Evolutionary conservation across 2,329 filamentous ascomycete genomes (phyloP).

Genomic region (Myotisia sp.): DNA sequence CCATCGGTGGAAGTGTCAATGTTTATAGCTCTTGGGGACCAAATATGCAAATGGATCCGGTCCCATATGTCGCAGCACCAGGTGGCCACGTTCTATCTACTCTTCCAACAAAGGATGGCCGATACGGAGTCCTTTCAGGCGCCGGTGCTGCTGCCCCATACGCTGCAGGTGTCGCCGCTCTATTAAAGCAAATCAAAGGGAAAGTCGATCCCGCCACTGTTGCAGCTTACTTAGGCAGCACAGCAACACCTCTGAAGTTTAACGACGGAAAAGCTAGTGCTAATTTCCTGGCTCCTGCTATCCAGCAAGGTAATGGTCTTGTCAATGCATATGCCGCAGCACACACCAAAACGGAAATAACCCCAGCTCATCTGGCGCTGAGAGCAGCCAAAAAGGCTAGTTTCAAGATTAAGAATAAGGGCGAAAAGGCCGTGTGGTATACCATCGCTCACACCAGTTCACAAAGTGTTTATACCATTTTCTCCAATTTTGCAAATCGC

Average conservation of each 20-base stretch:
- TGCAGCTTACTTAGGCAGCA: not conserved
- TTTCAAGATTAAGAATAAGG: conserved; percentile 5
- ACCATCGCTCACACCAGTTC: conserved; percentile 4
- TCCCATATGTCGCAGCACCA: conserved; percentile 4
- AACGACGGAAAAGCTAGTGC: conserved; percentile 1
- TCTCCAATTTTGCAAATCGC: conserved; percentile 3
- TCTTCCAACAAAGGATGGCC: conserved; percentile 2
- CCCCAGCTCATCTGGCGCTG: not conserved
- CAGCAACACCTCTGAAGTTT: conserved; percentile 4
- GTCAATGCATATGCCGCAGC: conserved; percentile 5
- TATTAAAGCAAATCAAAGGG: conserved; percentile 4
- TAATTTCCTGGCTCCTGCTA: conserved; percentile 5
- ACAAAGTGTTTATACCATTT: conserved; percentile 3
- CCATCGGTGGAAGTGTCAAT: conserved; percentile 40
- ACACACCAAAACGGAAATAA: conserved; percentile 1
- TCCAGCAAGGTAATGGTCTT: conserved; percentile 8
- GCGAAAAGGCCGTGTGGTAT: not conserved
- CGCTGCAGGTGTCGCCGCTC: conserved; percentile 7
- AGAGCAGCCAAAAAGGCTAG: not conserved
- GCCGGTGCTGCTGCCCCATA: conserved; percentile 4
- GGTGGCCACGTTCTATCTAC: conserved; percentile 6
- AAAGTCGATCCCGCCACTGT: not conserved
- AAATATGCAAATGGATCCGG: conserved; percentile 19
- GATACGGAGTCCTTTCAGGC: conserved; percentile 7
- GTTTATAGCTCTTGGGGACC: conserved; percentile 47